A percentile compares a stretch with the other conserved stretches of the same genome.
Evolutionary conservation across 352 stramenopile genomes (phyloP).

Genomic region (Globisporangium megalacanthum): DNA sequence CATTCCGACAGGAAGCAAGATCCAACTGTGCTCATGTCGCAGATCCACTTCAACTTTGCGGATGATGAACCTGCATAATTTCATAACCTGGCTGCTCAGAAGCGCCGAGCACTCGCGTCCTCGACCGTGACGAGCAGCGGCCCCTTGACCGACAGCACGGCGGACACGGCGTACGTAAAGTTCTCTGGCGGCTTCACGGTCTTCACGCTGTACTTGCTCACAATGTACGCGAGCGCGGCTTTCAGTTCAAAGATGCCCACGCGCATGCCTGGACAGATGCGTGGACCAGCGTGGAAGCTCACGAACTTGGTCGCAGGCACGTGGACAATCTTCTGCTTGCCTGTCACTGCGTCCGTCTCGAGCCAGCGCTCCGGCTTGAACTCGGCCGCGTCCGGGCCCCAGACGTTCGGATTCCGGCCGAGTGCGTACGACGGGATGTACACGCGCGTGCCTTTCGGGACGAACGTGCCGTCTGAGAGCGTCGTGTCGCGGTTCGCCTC

Average conservation of each 20-base stretch:
- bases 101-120: not conserved
- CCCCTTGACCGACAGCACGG: conserved; percentile 26
- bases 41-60: too few species aligned
- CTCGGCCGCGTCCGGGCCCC: conserved; percentile 29
- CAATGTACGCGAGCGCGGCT: conserved; percentile 16
- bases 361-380: conserved; percentile 47
- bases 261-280: conserved; percentile 40
- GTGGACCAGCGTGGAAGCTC: conserved; percentile 33
- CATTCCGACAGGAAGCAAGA: too few species aligned
- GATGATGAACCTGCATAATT: too few species aligned
- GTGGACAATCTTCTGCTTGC: conserved; percentile 14
- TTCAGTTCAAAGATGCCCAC: conserved; percentile 54
- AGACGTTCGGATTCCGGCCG: conserved; percentile 25
- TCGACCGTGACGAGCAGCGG: conserved; percentile 18
- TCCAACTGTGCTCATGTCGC: too few species aligned
- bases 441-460: conserved; percentile 28
- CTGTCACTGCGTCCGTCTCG: conserved; percentile 9
- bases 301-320: conserved; percentile 22
- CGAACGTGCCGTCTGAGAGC: conserved; percentile 41
- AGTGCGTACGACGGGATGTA: conserved; percentile 41
- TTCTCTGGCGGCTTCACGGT: conserved; percentile 32
- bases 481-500: conserved; percentile 39
- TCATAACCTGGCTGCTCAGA: not conserved
- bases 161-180: conserved; percentile 33
- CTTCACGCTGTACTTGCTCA: conserved; percentile 38